Conservation (phyloP, 2,329 filamentous ascomycete genomes). For the Aspergillus tanneri region DNA sequence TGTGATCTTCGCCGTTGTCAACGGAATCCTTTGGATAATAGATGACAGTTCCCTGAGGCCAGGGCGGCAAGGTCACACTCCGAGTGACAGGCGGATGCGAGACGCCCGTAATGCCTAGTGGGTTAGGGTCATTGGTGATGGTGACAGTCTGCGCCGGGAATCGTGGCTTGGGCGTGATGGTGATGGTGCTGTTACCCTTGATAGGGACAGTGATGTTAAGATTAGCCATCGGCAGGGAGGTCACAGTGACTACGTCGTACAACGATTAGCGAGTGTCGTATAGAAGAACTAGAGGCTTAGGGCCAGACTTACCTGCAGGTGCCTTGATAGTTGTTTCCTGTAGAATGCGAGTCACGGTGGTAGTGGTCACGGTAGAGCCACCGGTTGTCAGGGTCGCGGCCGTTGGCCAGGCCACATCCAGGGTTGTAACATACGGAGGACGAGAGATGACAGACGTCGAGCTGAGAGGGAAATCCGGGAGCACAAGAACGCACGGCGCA, state of each 20-base stretch:
- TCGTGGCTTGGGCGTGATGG: background rate
- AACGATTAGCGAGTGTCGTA: background rate
- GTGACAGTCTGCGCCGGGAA: background rate
- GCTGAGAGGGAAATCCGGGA: conserved; percentile 1
- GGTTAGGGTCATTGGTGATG: conserved; percentile 1
- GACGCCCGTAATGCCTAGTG: background rate
- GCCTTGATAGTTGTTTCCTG: conserved; percentile 1
- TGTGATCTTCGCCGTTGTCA: background rate
- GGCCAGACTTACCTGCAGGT: background rate
- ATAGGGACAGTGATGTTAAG: background rate
- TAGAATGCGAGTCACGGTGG: background rate
- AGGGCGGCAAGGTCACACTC: conserved; percentile 2
- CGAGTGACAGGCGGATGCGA: conserved; percentile 5
- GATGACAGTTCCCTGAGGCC: conserved; percentile 5
- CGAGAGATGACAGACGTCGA: conserved; percentile 2
- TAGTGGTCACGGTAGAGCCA: background rate
- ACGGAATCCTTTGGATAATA: background rate
- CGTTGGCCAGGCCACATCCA: conserved; percentile 1
- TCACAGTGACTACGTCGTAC: background rate
- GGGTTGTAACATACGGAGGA: background rate
- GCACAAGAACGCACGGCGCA: conserved; percentile 1
- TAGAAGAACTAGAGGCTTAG: background rate
- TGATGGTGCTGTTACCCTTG: background rate
- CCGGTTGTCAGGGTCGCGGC: background rate
- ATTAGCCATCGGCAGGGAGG: background rate